phyloP scores from a whole-genome alignment of 2,329 filamentous ascomycete genomes.

The Penicillium sp. region DNA sequence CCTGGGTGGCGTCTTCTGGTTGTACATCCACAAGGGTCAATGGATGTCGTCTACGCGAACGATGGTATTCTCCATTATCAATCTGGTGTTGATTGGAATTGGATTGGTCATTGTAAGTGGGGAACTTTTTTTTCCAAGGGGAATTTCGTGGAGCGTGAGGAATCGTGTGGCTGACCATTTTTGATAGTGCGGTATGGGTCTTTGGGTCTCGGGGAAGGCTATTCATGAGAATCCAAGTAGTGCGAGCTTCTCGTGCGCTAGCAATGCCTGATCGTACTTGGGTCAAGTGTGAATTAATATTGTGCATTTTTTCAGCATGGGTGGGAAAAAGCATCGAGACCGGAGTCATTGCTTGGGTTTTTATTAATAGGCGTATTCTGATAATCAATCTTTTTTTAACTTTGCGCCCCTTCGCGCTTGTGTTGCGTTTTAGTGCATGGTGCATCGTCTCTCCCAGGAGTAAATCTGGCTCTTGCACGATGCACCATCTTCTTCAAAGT shows the following conservation, averaged over 20 bases:
- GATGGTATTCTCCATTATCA: constrained; percentile 23
- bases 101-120: constrained; percentile 20
- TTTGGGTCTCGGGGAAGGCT: constrained; percentile 32
- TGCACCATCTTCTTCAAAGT: too few species aligned
- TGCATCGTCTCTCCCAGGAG: too few species aligned
- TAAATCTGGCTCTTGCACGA: too few species aligned
- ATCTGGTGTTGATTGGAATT: constrained; percentile 20
- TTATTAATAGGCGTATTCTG: too few species aligned
- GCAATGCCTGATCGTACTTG: constrained; percentile 17
- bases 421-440: too few species aligned
- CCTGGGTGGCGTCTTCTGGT: constrained; percentile 34
- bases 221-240: constrained; percentile 28
- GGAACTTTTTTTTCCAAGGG: neutral
- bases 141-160: neutral
- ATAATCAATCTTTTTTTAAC: too few species aligned
- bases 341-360: too few species aligned
- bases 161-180: neutral
- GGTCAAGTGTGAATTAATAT: neutral
- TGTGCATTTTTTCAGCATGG: neutral
- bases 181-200: constrained; percentile 28
- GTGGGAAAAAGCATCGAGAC: too few species aligned
- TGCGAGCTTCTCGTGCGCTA: constrained; percentile 30
- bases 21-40: constrained; percentile 31
- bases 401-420: too few species aligned
- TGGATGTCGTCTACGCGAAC: constrained; percentile 29